These are phyloP conservation scores for Mortierella polycephala DNA, from an alignment of 371 early-diverging fungal species.

Conservation along the genomic window DNA sequence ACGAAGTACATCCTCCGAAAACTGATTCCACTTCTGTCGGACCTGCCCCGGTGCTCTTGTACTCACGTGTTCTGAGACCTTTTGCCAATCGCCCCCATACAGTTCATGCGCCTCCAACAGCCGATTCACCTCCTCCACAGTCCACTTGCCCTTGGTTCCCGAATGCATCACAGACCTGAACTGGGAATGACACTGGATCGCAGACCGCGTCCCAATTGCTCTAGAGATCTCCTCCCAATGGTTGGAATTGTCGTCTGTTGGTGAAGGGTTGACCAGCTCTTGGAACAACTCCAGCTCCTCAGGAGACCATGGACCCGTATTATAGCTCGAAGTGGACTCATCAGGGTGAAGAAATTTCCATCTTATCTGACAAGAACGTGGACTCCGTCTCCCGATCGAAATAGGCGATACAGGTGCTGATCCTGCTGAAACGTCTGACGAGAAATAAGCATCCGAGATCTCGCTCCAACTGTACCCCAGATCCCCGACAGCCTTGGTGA, in stretches of 20 bases:
- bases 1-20: slow-evolving; percentile 22
- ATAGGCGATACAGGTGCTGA: neutral
- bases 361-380: slow-evolving; percentile 36
- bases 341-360: slow-evolving; percentile 32
- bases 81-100: slow-evolving; percentile 29
- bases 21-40: slow-evolving; percentile 30
- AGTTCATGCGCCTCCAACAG: slow-evolving; percentile 20
- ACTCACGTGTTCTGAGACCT: slow-evolving; percentile 22
- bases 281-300: slow-evolving; percentile 32
- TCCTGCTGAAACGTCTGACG: neutral
- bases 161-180: slow-evolving; percentile 38
- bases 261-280: slow-evolving; percentile 21
- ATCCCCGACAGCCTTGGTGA: slow-evolving; percentile 14
- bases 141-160: slow-evolving; percentile 43
- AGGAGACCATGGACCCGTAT: slow-evolving; percentile 24
- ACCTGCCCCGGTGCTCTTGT: slow-evolving; percentile 28
- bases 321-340: neutral
- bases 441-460: slow-evolving; percentile 24
- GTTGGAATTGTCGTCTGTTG: slow-evolving; percentile 12
- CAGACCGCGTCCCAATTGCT: slow-evolving; percentile 27
- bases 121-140: slow-evolving; percentile 9
- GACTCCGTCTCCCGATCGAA: slow-evolving; percentile 9
- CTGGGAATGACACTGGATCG: slow-evolving; percentile 38
- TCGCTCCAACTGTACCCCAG: slow-evolving; percentile 12
- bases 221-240: slow-evolving; percentile 37